Base-by-base conservation (phyloP, 441 rosid genomes). In the Populus trichocarpa region DNA sequence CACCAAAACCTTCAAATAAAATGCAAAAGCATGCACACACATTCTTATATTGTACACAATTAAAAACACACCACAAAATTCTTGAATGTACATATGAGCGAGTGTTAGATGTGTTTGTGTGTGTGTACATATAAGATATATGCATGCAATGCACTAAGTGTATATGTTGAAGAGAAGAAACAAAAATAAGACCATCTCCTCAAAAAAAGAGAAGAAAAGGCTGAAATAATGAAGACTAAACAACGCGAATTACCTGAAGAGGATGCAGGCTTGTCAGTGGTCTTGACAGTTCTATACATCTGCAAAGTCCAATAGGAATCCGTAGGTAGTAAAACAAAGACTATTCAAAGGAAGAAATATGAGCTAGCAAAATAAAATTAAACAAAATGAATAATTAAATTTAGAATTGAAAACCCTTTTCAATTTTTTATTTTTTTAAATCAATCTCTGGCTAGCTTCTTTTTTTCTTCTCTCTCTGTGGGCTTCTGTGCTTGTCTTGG, bases 221-320 rank as follows among this genome's bases (percentile, higher is more conserved):
- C 3, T 12, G 75, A 71, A 6, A 73, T 77, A 85, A 63, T 74
- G 72, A 67, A 76, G 81, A 53, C 83, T 70, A 69, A 67, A 79
- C 80, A 83, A 81, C 79, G 77, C 77, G 84, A 81, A 81, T 82
- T 90, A 92, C 97, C 97, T 78, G 97, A 90, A 73, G 93, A 92
- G 86, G 90, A 90, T 68, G 91, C 92, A 76, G 93, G 87, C 80
- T 87, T 91, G 87, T 91, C 93, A 82, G 97, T 92, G 75, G 95
- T 90, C 90, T 91, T 92, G 63, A 92, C 93, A 80, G 95, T 92
- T 85, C 97, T 88, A 86, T 92, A 92, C 97, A 92, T 92, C 97
- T 92, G 88, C 83, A 83, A 78, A 75, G 76, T 33, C 30, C 76
- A 80, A 50, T n/a, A 42, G 72, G 40, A n/a, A 80, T 10, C 79